Evolutionary conservation across 2,329 filamentous ascomycete genomes (phyloP).

Genomic region (Blastomyces parvus): DNA sequence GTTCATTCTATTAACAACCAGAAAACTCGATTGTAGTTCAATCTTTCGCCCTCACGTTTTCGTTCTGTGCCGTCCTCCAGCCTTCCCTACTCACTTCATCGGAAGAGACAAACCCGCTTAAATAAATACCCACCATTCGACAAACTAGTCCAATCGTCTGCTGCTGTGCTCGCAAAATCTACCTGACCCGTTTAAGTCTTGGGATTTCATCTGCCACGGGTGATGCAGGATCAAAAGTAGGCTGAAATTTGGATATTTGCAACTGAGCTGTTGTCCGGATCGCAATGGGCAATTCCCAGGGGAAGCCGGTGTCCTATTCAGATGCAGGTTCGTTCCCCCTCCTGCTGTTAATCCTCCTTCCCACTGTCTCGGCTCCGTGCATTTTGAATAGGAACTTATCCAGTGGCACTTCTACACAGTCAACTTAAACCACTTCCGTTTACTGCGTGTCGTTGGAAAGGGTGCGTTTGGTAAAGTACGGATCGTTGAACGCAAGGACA

Average conservation of each 20-base stretch:
- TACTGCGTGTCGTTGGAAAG: conserved; percentile 90
- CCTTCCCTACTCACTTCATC: not conserved
- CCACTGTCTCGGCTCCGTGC: not conserved
- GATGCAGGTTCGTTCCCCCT: conserved; percentile 65
- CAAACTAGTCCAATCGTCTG: not conserved
- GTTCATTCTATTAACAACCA: not conserved
- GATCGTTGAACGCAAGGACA: conserved; percentile 97
- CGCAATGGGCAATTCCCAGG: conserved; percentile 86
- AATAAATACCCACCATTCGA: not conserved
- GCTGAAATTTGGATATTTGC: conserved; percentile 6
- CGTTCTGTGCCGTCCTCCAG: not conserved
- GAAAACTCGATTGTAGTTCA: not conserved
- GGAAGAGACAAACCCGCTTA: not conserved
- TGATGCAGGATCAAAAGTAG: conserved; percentile 6
- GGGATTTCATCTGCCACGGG: not conserved
- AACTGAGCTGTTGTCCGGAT: conserved; percentile 12
- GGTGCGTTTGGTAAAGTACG: conserved; percentile 98
- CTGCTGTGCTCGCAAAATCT: not conserved
- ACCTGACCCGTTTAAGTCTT: not conserved
- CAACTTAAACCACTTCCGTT: conserved; percentile 93
- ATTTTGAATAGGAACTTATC: conserved; percentile 10
- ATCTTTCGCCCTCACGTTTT: not conserved
- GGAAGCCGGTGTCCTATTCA: conserved; percentile 83
- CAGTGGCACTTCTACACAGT: conserved; percentile 44
- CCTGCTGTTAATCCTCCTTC: conserved; percentile 4